Conservation (phyloP, 1,284 basidiomycete genomes). For the Cyathus olla region DNA sequence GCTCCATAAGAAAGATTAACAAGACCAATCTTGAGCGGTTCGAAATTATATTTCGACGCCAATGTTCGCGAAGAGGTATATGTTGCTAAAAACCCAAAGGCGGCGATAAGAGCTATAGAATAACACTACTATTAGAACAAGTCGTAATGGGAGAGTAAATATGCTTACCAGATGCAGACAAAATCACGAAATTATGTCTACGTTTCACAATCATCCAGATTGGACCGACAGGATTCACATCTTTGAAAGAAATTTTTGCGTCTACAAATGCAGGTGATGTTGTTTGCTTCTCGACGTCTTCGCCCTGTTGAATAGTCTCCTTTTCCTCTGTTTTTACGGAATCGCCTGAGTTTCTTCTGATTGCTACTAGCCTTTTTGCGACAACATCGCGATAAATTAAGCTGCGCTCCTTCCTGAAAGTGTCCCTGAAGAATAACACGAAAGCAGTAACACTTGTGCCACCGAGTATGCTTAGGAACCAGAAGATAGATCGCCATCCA, state of each 20-base stretch:
- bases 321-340: no score
- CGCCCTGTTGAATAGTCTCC: no score
- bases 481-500: constrained; percentile 85
- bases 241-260: constrained; percentile 70
- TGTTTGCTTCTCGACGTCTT: constrained; percentile 4
- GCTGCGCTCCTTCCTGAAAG: constrained; percentile 86
- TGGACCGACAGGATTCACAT: constrained; percentile 80
- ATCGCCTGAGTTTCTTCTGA: no score
- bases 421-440: constrained; percentile 81
- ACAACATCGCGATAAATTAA: constrained; percentile 78
- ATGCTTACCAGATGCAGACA: constrained; percentile 73
- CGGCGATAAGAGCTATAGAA: constrained; percentile 74
- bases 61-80: constrained; percentile 84
- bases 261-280: constrained; percentile 31
- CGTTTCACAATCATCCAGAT: constrained; percentile 67
- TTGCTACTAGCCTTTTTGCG: constrained; percentile 32
- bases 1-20: constrained; percentile 81
- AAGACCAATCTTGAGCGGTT: constrained; percentile 79
- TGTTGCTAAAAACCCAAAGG: constrained; percentile 74
- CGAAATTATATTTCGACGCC: constrained; percentile 71
- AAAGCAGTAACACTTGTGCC: constrained; percentile 69
- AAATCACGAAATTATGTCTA: constrained; percentile 75
- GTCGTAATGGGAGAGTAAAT: no score
- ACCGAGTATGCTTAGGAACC: constrained; percentile 80
- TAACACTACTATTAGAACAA: no score